phyloP scores from a whole-genome alignment of 176 grass and related monocot species.

The Oryza longistaminata region DNA sequence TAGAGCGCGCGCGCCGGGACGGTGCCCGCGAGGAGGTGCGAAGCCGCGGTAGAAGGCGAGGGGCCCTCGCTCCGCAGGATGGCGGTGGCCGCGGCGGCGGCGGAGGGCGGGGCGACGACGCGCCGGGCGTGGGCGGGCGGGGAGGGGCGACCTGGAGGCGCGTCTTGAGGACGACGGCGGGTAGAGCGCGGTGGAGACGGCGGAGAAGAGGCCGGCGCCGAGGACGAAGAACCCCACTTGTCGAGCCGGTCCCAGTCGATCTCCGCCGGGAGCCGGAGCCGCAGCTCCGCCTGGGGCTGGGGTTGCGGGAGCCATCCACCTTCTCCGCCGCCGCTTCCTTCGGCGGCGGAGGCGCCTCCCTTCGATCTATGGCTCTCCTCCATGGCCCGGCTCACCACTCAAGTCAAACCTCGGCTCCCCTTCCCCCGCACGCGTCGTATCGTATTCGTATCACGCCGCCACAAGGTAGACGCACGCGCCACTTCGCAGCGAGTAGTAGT shows the following conservation, averaged over 20 bases:
- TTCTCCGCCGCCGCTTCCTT: conserved; percentile 44
- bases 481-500: not conserved
- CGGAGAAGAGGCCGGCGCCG: conserved; percentile 51
- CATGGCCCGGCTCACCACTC: conserved; percentile 13
- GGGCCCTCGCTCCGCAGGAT: conserved; percentile 60
- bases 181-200: conserved; percentile 58
- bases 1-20: conserved; percentile 77
- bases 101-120: conserved; percentile 33
- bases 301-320: not conserved
- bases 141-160: conserved; percentile 63
- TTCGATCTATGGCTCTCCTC: conserved; percentile 59
- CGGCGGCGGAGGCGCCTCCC: conserved; percentile 44
- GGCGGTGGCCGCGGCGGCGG: conserved; percentile 34
- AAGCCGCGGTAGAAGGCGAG: conserved; percentile 83
- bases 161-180: conserved; percentile 75
- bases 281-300: conserved; percentile 11
- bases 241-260: conserved; percentile 56
- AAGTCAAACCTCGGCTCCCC: not conserved
- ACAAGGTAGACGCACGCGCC: not conserved
- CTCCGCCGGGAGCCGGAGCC: conserved; percentile 40
- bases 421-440: not conserved
- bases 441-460: not conserved
- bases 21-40: conserved; percentile 71
- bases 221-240: conserved; percentile 59
- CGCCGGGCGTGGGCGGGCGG: conserved; percentile 14